Percentiles rank a stretch among this genome's conserved stretches.
These are phyloP conservation scores for Colletotrichum gigasporum DNA, from an alignment of 2,329 filamentous ascomycete species.

Conservation along the genomic window DNA sequence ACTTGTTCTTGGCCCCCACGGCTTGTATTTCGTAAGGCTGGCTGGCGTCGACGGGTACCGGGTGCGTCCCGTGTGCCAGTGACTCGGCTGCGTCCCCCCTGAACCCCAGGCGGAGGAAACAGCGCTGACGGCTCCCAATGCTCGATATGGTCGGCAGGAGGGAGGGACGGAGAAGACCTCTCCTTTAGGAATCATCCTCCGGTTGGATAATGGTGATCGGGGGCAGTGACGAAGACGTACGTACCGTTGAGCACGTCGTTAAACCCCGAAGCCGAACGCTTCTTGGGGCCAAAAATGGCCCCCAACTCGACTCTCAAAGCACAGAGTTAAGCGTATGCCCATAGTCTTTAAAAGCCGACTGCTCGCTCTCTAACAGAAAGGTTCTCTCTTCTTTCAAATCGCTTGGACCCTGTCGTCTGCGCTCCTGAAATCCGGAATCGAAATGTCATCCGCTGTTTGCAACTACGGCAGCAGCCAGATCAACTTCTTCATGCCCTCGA, in stretches of 20 bases:
- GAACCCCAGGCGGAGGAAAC: background rate
- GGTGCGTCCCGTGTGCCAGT: slow-evolving; percentile 7
- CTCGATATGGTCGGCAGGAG: background rate
- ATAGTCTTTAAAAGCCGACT: slow-evolving; percentile 1
- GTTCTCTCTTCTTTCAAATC: background rate
- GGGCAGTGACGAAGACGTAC: too few relatives aligned
- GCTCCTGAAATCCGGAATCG: background rate
- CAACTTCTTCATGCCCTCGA: slow-evolving; percentile 22
- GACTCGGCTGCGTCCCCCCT: background rate
- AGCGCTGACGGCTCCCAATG: background rate
- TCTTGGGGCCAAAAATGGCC: slow-evolving; percentile 14
- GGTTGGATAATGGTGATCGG: too few relatives aligned
- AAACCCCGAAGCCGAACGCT: too few relatives aligned
- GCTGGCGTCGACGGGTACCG: background rate
- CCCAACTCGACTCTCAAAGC: slow-evolving; percentile 10
- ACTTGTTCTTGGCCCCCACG: background rate
- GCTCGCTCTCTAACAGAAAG: background rate
- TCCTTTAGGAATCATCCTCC: background rate
- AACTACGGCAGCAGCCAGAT: slow-evolving; percentile 12
- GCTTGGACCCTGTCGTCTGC: background rate
- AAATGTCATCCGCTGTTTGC: background rate
- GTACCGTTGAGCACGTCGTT: too few relatives aligned
- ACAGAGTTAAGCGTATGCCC: background rate
- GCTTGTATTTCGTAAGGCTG: slow-evolving; percentile 22
- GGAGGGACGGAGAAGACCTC: background rate